Conservation (phyloP, 139 green algal genomes). For the Haematococcus lacustris region DNA sequence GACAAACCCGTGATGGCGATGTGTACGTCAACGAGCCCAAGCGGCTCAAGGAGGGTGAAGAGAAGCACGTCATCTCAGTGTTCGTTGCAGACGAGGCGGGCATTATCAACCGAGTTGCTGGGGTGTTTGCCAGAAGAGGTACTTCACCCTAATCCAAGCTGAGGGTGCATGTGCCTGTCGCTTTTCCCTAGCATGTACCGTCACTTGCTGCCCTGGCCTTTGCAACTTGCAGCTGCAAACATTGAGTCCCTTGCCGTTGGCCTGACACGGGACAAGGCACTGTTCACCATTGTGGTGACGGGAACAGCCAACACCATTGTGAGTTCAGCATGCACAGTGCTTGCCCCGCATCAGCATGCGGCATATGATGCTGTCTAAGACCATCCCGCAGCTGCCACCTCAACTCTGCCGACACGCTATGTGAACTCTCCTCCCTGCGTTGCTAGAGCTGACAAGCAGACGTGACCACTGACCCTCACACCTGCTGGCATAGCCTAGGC, state of each 20-base stretch:
- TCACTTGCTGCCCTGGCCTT: neutral
- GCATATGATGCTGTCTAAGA: no score
- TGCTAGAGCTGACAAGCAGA: no score
- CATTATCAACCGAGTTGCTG: conserved; percentile 95
- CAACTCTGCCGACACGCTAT: no score
- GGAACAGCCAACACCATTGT: conserved; percentile 64
- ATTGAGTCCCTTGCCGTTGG: conserved; percentile 95
- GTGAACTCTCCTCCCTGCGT: no score
- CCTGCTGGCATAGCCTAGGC: no score
- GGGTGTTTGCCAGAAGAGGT: conserved; percentile 88
- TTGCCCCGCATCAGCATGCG: no score
- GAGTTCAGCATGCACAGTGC: no score
- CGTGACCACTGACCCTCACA: no score
- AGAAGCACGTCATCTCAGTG: conserved; percentile 89
- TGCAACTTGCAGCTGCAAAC: conserved; percentile 67
- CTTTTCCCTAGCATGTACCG: no score
- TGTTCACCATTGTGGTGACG: conserved; percentile 93
- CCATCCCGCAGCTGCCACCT: no score
- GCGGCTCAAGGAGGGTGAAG: conserved; percentile 69
- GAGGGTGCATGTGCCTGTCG: no score
- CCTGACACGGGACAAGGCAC: conserved; percentile 84
- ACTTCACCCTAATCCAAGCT: neutral
- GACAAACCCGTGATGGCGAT: no score
- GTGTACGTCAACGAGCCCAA: conserved; percentile 63
- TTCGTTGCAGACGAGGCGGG: conserved; percentile 96